Conservation (phyloP, 2,329 filamentous ascomycete genomes). For the Colletotrichum orchidophilum region DNA sequence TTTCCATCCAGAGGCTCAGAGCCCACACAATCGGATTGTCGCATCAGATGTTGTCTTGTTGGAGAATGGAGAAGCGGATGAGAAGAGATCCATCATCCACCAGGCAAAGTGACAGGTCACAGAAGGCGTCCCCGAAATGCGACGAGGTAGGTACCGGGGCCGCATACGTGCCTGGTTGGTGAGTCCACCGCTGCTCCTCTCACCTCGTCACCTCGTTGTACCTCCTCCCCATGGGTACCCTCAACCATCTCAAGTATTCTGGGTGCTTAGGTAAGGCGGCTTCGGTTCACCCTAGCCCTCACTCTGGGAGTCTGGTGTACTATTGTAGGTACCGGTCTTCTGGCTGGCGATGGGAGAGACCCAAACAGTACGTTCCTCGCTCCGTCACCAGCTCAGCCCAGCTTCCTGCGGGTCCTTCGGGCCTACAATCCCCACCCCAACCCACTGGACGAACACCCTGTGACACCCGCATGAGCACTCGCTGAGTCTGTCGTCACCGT, state of each 20-base stretch:
- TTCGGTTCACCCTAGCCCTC: background rate
- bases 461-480: conserved; percentile 27
- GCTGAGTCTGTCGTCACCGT: conserved; percentile 26
- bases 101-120: conserved; percentile 6
- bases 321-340: too few species aligned
- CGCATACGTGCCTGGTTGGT: conserved; percentile 3
- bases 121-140: conserved; percentile 23
- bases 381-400: conserved; percentile 9
- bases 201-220: background rate
- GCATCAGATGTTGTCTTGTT: conserved; percentile 16
- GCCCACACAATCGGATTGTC: background rate
- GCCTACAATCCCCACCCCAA: conserved; percentile 10
- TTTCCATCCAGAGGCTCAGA: background rate
- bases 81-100: conserved; percentile 13
- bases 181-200: background rate
- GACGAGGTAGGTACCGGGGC: conserved; percentile 21
- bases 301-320: too few species aligned
- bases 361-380: background rate
- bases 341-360: background rate
- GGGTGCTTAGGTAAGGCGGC: background rate
- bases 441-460: conserved; percentile 9
- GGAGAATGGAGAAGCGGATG: background rate
- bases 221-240: background rate
- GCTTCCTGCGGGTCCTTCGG: background rate
- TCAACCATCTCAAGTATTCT: too few species aligned